Evolutionary conservation across 2,329 filamentous ascomycete species (phyloP).

Genomic region (Proliferodiscus dingleyae): DNA sequence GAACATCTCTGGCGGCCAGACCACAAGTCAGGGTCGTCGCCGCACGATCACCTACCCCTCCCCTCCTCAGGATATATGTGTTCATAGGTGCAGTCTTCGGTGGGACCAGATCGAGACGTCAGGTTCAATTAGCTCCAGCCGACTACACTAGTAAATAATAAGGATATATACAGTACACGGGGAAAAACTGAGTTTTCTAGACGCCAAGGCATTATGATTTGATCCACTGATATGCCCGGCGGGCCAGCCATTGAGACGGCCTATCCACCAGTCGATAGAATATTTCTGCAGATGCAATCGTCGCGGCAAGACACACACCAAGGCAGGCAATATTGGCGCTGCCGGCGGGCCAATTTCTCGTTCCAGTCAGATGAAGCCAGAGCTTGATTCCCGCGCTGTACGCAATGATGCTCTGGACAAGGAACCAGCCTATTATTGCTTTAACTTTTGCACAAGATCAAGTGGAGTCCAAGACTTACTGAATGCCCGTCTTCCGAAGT

Average conservation of each 20-base stretch:
- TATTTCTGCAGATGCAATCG: conserved; percentile 6
- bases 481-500: not conserved
- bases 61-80: too few relatives aligned
- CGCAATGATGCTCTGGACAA: conserved; percentile 1
- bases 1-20: too few relatives aligned
- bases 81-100: too few relatives aligned
- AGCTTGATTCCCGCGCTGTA: conserved; percentile 1
- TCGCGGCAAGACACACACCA: conserved; percentile 5
- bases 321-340: conserved; percentile 3
- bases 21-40: too few relatives aligned
- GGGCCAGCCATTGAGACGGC: conserved; percentile 9
- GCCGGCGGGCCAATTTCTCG: not conserved
- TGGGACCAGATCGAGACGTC: too few relatives aligned
- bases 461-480: not conserved
- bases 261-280: conserved; percentile 14
- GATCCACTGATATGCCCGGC: conserved; percentile 8
- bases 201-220: not conserved
- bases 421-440: not conserved
- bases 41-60: too few relatives aligned
- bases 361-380: not conserved
- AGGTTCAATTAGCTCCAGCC: too few relatives aligned
- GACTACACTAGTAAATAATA: too few relatives aligned
- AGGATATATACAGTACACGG: too few relatives aligned
- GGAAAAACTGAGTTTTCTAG: too few relatives aligned
- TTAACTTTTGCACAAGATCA: not conserved